Base-by-base conservation (phyloP, 192 early-diverging fungal genomes). In the Chytriomyces sp. region DNA sequence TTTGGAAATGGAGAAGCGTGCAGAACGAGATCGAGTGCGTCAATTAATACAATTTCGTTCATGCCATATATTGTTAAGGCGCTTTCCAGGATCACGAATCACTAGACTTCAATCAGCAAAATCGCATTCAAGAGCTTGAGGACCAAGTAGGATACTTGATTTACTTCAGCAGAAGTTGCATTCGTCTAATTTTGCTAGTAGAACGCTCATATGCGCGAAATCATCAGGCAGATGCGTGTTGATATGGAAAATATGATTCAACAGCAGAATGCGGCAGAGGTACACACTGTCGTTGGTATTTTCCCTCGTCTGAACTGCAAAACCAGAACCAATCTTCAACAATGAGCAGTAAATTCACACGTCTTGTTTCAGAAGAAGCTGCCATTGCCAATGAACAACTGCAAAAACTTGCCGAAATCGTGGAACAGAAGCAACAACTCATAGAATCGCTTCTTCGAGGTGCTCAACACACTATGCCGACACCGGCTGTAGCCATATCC, bases 221-320 rank as follows among this genome's bases (percentile, higher is more conserved):
- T 78, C 7, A 76, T 81, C 34, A 55, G 66, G 25, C 74, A 81
- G 71, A 81, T 81, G 80, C 72, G 80, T 28, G 28, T 40, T 4
- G 80, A 81, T 44, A 78, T 81, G 75, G 74, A 81, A 65, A 25
- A 41, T 31, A 70, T 78, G 72, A 54, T 72, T n/a, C 67, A 73
- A 54, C 5, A 31, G 6, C 52, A 52, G 52, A 39, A 14, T n/a
- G n/a, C 30, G 14, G 17, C n/a, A 40, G 17, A 63, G 31, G n/a
- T 34, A 3, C 37, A 25, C 17, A n/a, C n/a, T n/a, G n/a, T n/a
- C n/a, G n/a, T n/a, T n/a, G n/a, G n/a, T n/a, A n/a, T n/a, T n/a
- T 26, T 58, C 2, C 22, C 26, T 32, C 22, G 14, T 58, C 57
- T 58, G 5, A 58, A 22, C 14, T 17, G 14, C 31, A 3, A 58